Evolutionary conservation across 768 basidiomycete genomes (phyloP), one percentile per base, ranked within the genome.

Genomic region (Lenzites betulinus): DNA sequence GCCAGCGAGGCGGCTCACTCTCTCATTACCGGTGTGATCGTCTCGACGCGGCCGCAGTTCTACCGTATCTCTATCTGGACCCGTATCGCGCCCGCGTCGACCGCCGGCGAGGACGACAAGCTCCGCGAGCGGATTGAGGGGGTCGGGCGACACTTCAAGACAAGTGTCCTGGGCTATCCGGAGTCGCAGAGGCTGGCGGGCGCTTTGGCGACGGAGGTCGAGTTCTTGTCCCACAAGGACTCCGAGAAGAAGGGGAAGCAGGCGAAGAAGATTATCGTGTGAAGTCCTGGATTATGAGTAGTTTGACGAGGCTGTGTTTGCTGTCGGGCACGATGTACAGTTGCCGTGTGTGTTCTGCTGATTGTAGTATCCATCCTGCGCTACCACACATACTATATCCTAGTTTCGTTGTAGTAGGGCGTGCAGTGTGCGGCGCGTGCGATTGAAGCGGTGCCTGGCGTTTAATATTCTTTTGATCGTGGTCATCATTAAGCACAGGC

Each of bases 31-130:
- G 69, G 71, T 22, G 71, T 70, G n/a, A 98, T 99, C 68, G 89
- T 98, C 47, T 95, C 93, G 5, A 88, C 92, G 44, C 89, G 97
- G 65, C 94, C 93, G 58, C 88, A 90, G 75, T 98, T 98, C 75
- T 99, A 94, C 79, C 90, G 97, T 42, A 75, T 99, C 68, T 95
- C 93, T 65, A 96, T 99, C 79, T 99, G 97, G 97, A 99, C 97
- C 50, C 86, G 96, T 41, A 77, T 86, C 35, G 91, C 96, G 5
- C 90, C 93, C 35, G 69, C 78, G 7, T 69, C 73, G 6, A 28
- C 66, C 30, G 64, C 64, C 36, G 70, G 67, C 9, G 81, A 83
- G 22, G 82, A 84, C 57, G 83, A 83, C 58, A 68, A 78, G 56
- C 77, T 96, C 66, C 84, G 87, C 55, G 85, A 90, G 71, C 84